phyloP scores from a whole-genome alignment of 2,329 filamentous ascomycete species.

The Aspergillus nomiae region DNA sequence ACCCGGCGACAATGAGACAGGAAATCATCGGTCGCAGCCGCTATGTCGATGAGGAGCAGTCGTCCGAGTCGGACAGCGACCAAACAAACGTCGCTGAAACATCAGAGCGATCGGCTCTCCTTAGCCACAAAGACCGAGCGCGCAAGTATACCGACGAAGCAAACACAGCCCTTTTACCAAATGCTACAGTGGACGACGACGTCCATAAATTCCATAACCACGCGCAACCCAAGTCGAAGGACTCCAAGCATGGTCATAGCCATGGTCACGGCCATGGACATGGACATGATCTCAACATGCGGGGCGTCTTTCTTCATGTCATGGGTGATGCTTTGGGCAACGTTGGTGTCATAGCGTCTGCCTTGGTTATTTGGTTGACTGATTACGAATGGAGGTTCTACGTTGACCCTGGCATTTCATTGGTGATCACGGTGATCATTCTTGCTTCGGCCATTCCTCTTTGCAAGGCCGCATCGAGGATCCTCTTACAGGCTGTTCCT shows the following conservation, averaged over 20 bases:
- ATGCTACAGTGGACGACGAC: slow-evolving; percentile 32
- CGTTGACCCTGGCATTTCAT: slow-evolving; percentile 86
- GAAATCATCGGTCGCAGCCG: slow-evolving; percentile 80
- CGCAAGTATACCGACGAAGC: slow-evolving; percentile 37
- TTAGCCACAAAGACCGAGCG: slow-evolving; percentile 45
- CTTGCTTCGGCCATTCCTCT: slow-evolving; percentile 55
- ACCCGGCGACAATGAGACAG: slow-evolving; percentile 87
- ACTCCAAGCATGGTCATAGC: slow-evolving; percentile 51
- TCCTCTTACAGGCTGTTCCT: slow-evolving; percentile 91
- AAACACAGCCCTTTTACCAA: slow-evolving; percentile 13
- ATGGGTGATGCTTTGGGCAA: slow-evolving; percentile 52
- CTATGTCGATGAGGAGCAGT: slow-evolving; percentile 58
- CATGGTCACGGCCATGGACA: slow-evolving; percentile 35
- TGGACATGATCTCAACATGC: slow-evolving; percentile 79
- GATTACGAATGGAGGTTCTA: slow-evolving; percentile 80
- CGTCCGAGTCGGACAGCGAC: slow-evolving; percentile 59
- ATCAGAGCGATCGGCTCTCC: slow-evolving; percentile 45
- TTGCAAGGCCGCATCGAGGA: slow-evolving; percentile 63
- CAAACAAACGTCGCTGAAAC: slow-evolving; percentile 53
- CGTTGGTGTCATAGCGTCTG: slow-evolving; percentile 58
- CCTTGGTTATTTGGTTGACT: slow-evolving; percentile 88
- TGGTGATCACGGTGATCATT: slow-evolving; percentile 84
- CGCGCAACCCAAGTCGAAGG: slow-evolving; percentile 64
- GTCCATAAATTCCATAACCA: slow-evolving; percentile 77
- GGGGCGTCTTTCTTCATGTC: slow-evolving; percentile 68